Base-by-base conservation (phyloP, 345 rosid genomes). In the Ailanthus altissimus region DNA sequence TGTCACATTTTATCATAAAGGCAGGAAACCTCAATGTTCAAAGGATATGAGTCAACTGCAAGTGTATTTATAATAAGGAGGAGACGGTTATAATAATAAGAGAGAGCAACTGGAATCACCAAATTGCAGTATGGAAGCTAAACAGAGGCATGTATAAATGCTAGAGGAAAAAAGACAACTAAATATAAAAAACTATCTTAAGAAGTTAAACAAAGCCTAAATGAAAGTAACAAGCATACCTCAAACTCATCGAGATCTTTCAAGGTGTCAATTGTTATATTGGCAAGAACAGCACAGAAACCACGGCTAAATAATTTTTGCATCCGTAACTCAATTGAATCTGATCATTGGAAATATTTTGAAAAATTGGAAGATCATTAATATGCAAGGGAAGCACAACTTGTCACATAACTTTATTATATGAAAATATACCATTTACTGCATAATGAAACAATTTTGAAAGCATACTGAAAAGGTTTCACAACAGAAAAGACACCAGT, bases 191-290 rank as follows among this genome's bases (percentile, higher is more conserved):
- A 43, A 26, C 62, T 56, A 36, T 71, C 72, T 32, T 57, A 49
- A 64, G 18, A 73, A 67, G 78, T 66, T 53, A 38, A 72, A 43
- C 64, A 32, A 23, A 74, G 65, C 32, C 46, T 32, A 60, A 4
- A 56, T 69, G 72, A 77, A 68, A 13, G 18, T 50, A 21, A 72
- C 43, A 69, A 74, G 56, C 77, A 57, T 85, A 93, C 99, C 99
- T 96, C 98, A 83, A 91, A 75, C 60, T 92, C 89, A 36, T 85
- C 86, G 70, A 86, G 86, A 88, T 86, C 86, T 73, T 91, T 93
- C 53, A 87, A 81, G 58, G 82, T 46, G 57, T 89, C 89, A n/a
- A 96, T 71, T 4, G 80, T 74, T 84, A 93, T 81, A 85, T 89
- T 86, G 16, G 86, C 89, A 75, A 96, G 90, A 76, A 83, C 65